These are phyloP conservation scores for Mycena capillaripes DNA, from an alignment of 768 basidiomycete species.

Conservation along the genomic window DNA sequence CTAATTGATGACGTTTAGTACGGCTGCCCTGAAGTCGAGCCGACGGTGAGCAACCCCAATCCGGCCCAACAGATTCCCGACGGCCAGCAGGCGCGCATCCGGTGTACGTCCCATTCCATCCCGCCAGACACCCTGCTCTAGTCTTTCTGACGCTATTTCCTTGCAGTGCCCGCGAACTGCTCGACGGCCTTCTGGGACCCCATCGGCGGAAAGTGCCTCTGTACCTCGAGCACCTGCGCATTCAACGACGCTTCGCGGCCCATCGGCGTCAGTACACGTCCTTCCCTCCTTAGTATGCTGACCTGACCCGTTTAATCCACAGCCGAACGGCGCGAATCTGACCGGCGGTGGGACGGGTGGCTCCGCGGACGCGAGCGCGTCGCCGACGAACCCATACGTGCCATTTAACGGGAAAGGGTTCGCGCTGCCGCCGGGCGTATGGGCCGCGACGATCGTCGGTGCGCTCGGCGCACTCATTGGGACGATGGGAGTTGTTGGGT, in stretches of 20 bases:
- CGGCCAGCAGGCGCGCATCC: slow-evolving; percentile 63
- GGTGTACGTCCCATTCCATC: slow-evolving; percentile 54
- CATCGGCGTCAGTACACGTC: background rate
- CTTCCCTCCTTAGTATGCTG: no score
- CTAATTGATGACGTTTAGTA: slow-evolving; percentile 58
- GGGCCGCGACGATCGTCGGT: slow-evolving; percentile 33
- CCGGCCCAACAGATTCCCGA: slow-evolving; percentile 68
- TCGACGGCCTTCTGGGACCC: slow-evolving; percentile 90
- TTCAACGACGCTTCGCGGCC: slow-evolving; percentile 63
- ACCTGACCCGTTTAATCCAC: no score
- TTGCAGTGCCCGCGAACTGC: slow-evolving; percentile 75
- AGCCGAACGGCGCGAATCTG: slow-evolving; percentile 74
- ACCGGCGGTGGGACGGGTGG: slow-evolving; percentile 67
- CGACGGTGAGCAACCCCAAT: slow-evolving; percentile 73
- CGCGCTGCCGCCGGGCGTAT: slow-evolving; percentile 29
- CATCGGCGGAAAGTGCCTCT: slow-evolving; percentile 73
- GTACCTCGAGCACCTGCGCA: slow-evolving; percentile 66
- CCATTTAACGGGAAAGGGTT: slow-evolving; percentile 60
- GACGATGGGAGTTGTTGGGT: slow-evolving; percentile 25
- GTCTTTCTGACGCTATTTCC: background rate
- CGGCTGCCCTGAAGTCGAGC: slow-evolving; percentile 73
- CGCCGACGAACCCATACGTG: slow-evolving; percentile 53
- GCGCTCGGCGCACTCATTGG: slow-evolving; percentile 35
- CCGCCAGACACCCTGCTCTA: background rate
- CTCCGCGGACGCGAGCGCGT: slow-evolving; percentile 32